These are phyloP conservation scores for Astragalus glycyphyllos DNA, from an alignment of 306 rosid genomes.

Conservation along the genomic window DNA sequence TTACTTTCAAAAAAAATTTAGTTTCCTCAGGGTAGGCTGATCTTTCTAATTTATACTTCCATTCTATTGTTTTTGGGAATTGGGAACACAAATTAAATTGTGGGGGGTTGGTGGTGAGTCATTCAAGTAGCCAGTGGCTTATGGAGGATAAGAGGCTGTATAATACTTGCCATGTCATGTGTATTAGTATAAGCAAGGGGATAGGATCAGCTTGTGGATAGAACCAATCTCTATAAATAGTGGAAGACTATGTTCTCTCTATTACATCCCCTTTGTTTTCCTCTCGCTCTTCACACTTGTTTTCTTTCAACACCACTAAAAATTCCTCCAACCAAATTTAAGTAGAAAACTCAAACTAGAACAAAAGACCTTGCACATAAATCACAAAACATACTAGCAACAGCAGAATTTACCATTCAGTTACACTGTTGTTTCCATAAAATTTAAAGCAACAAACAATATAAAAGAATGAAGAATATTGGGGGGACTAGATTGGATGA, in stretches of 20 bases:
- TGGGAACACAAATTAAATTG: constrained; percentile 15
- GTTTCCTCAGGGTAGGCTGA: constrained; percentile 8
- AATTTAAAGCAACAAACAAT: constrained; percentile 21
- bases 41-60: constrained; percentile 18
- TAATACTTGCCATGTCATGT: neutral
- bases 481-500: constrained; percentile 14
- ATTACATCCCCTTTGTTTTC: constrained; percentile 7
- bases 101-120: neutral
- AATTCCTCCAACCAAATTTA: constrained; percentile 3
- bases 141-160: neutral
- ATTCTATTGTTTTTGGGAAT: constrained; percentile 9
- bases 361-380: constrained; percentile 8
- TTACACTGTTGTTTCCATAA: constrained; percentile 10
- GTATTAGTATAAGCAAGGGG: neutral
- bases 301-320: constrained; percentile 16
- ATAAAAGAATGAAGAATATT: neutral
- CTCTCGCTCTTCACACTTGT: constrained; percentile 5
- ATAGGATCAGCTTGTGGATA: constrained; percentile 1
- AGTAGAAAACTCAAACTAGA: constrained; percentile 24
- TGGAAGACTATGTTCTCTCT: constrained; percentile 1
- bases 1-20: neutral
- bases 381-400: constrained; percentile 8
- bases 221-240: constrained; percentile 16
- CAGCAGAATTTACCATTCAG: constrained; percentile 4
- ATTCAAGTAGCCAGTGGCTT: neutral